Evolutionary conservation across 2,329 filamentous ascomycete species (phyloP).

Genomic region (Zopfia rhizophila): DNA sequence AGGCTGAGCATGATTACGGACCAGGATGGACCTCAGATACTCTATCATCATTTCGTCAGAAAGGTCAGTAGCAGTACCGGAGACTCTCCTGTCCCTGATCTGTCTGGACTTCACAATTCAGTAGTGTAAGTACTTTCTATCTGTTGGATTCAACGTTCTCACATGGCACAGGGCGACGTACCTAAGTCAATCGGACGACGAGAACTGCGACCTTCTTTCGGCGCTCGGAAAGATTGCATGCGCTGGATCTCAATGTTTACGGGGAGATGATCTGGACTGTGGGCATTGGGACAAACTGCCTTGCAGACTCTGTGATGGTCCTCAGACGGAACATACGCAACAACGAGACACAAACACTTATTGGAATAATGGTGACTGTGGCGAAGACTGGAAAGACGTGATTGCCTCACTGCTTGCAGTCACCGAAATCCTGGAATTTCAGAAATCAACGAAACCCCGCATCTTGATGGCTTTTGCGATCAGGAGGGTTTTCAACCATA

Average conservation of each 20-base stretch:
- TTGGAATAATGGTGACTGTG: constrained; percentile 34
- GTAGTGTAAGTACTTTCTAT: constrained; percentile 33
- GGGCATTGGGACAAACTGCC: constrained; percentile 23
- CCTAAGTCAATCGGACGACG: constrained; percentile 23
- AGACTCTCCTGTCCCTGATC: constrained; percentile 30
- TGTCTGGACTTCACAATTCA: constrained; percentile 36
- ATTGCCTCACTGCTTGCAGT: constrained; percentile 43
- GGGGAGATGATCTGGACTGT: constrained; percentile 6
- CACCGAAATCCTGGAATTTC: constrained; percentile 40
- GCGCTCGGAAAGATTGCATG: constrained; percentile 47
- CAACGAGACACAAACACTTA: constrained; percentile 21
- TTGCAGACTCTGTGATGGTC: constrained; percentile 41
- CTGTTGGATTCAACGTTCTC: constrained; percentile 5
- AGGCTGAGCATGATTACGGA: constrained; percentile 30
- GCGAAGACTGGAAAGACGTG: constrained; percentile 45
- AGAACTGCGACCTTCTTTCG: constrained; percentile 36
- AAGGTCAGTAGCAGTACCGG: constrained; percentile 36
- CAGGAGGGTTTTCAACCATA: constrained; percentile 75
- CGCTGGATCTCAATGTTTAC: constrained; percentile 39
- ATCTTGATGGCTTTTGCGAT: constrained; percentile 57
- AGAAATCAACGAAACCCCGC: constrained; percentile 40
- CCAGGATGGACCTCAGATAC: constrained; percentile 20
- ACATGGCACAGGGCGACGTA: constrained; percentile 37
- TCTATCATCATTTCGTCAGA: constrained; percentile 34
- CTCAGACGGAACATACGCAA: neutral